Evolutionary conservation across 1,284 basidiomycete genomes (phyloP), one percentile per base, ranked within the genome.

Genomic region (Malassezia obtusa): DNA sequence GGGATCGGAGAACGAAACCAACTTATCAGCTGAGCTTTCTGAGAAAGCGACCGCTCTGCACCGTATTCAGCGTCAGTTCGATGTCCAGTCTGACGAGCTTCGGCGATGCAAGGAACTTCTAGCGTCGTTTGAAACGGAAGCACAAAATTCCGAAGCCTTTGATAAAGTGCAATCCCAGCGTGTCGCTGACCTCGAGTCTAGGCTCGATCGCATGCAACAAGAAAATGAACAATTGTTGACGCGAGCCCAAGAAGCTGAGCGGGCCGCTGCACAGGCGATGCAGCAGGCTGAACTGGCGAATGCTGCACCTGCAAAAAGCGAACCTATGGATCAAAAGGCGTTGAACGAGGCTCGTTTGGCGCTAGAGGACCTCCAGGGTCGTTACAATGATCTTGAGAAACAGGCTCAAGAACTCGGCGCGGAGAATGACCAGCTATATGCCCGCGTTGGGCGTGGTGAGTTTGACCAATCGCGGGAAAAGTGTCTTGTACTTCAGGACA

Each of bases 401-500:
- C 64, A 80, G 76, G 64, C 85, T 24, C 84, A 85, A 30, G 68
- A 76, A 21, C 76, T 87, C 40, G 84, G 84, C 58, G 82, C 84
- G 63, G 79, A 80, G 25, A 79, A 89, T 17, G 87, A 85, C 69
- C 83, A 85, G 49, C 78, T 89, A 0, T 77, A 79, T 17, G 83
- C 44, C 10, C 51, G 67, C 3, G 61, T 68, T 4, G 67, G 67
- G 83, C 81, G 80, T 0, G 88, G 88, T 4, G 78, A 83, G 43
- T 86, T 87, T 64, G 79, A 89, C 8, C 84, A 84, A 0, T 82
- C 82, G 0, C 82, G 81, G 19, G 79, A 81, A 35, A 81, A 85
- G 12, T 80, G 89, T 3, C 76, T 90, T 9, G 80, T 80, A 38
- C 75, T 90, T 54, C 76, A 75, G 10, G 82, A 85, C 40, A 89